Evolutionary conservation across 495 filamentous ascomycete species (phyloP).

Genomic region (Hypoxylon fuscum): DNA sequence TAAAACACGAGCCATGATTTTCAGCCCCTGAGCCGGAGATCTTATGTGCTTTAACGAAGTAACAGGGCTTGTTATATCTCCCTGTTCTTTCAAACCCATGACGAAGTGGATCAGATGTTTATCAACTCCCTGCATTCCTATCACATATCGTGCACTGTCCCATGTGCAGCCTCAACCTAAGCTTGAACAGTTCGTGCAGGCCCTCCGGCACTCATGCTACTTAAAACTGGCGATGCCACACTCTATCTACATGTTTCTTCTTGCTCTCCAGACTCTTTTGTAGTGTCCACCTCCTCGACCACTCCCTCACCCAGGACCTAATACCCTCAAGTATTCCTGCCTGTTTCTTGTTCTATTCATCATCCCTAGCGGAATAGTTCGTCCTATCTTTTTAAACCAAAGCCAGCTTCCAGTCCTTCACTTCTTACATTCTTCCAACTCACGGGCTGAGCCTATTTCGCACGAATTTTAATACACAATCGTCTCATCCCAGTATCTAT

Average conservation of each 20-base stretch:
- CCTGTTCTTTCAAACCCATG: conserved; percentile 33
- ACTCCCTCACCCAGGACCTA: conserved; percentile 25
- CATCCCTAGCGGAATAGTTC: conserved; percentile 46
- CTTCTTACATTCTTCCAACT: conserved; percentile 38
- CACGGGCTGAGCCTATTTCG: conserved; percentile 48
- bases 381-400: conserved; percentile 51
- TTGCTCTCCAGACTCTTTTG: conserved; percentile 39
- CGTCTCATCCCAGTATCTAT: background rate
- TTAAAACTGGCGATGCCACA: conserved; percentile 31
- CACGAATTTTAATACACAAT: conserved; percentile 10
- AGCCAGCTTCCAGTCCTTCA: conserved; percentile 38
- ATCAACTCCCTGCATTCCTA: conserved; percentile 39
- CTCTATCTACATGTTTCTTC: conserved; percentile 15
- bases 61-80: conserved; percentile 31
- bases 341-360: conserved; percentile 37
- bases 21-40: conserved; percentile 40
- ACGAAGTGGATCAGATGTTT: conserved; percentile 38
- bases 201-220: conserved; percentile 22
- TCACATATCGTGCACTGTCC: conserved; percentile 28
- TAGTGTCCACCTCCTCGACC: conserved; percentile 30
- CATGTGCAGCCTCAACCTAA: conserved; percentile 32
- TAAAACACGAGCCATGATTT: conserved; percentile 32
- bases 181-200: conserved; percentile 23
- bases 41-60: conserved; percentile 34
- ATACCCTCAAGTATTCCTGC: conserved; percentile 22